A percentile compares a stretch with the other conserved stretches of the same genome.
phyloP scores from a whole-genome alignment of 2,329 filamentous ascomycete species.

The Ceratocystis harringtonii region DNA sequence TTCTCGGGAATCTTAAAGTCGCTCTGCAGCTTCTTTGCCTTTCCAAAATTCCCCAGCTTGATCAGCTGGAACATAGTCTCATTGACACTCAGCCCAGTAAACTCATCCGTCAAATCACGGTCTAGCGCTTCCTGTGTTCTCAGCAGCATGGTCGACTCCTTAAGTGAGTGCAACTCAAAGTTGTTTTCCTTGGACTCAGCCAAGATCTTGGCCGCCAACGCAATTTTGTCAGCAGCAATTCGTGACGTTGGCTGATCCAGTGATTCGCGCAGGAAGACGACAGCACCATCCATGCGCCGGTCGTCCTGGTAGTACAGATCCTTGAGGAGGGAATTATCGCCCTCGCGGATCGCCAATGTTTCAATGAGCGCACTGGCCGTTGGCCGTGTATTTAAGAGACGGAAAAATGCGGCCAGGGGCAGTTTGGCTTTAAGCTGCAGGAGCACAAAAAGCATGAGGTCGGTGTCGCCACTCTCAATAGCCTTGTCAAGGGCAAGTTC shows the following conservation, averaged over 20 bases:
- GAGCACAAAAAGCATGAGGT: conserved; percentile 80
- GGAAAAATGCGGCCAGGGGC: conserved; percentile 81
- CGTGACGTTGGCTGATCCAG: conserved; percentile 55
- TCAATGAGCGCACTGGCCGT: conserved; percentile 83
- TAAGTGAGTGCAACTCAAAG: conserved; percentile 58
- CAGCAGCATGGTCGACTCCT: conserved; percentile 65
- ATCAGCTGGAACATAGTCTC: conserved; percentile 86
- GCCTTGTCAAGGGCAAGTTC: conserved; percentile 91
- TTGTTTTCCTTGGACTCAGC: conserved; percentile 66
- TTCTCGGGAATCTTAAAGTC: conserved; percentile 92
- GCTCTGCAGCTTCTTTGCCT: conserved; percentile 72
- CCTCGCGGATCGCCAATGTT: conserved; percentile 53
- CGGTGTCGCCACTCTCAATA: conserved; percentile 86
- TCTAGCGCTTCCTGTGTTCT: conserved; percentile 79
- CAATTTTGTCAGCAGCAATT: conserved; percentile 68
- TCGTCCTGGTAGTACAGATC: conserved; percentile 98
- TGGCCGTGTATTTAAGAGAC: conserved; percentile 71
- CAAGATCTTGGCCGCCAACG: conserved; percentile 69
- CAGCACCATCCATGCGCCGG: conserved; percentile 70
- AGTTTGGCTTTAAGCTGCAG: conserved; percentile 80
- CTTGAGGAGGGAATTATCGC: conserved; percentile 70
- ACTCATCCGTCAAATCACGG: conserved; percentile 62
- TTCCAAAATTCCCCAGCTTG: conserved; percentile 62
- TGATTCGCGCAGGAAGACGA: conserved; percentile 74
- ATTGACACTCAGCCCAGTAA: conserved; percentile 73